Evolutionary conservation across 441 rosid genomes (phyloP).

Genomic region (Erysimum cheiri): DNA sequence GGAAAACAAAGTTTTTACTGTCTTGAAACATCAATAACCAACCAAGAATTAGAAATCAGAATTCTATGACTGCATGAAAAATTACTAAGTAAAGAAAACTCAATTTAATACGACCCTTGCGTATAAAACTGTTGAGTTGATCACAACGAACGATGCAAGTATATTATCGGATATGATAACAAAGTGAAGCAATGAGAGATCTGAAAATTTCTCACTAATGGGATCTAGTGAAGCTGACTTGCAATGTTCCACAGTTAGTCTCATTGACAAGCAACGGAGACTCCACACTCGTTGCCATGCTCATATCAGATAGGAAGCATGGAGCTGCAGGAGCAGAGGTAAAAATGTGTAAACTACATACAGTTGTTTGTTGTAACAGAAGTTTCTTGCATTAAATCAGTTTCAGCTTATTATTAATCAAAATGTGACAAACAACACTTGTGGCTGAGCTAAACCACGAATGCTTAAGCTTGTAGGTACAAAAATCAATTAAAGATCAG

Average conservation of each 20-base stretch:
- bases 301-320: too few relatives aligned
- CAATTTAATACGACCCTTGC: conserved; percentile 55
- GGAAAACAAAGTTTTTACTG: conserved; percentile 76
- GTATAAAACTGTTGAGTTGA: conserved; percentile 82
- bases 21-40: conserved; percentile 67
- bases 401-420: too few relatives aligned
- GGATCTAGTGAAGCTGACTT: conserved; percentile 52
- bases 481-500: too few relatives aligned
- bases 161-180: conserved; percentile 80
- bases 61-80: conserved; percentile 17
- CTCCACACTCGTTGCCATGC: too few relatives aligned
- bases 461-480: too few relatives aligned
- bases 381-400: too few relatives aligned
- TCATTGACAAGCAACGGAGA: conserved; percentile 93
- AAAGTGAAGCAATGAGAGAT: conserved; percentile 73
- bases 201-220: conserved; percentile 59
- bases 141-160: conserved; percentile 86
- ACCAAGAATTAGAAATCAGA: conserved; percentile 37
- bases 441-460: too few relatives aligned
- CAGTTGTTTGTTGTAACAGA: too few relatives aligned
- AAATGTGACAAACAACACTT: too few relatives aligned
- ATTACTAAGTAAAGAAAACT: conserved; percentile 35
- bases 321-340: too few relatives aligned
- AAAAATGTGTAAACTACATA: too few relatives aligned
- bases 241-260: conserved; percentile 87